Evolutionary conservation across 1,139 yeast genomes (phyloP), one percentile per base, ranked within the genome.

Genomic region (Candida sanyaensis): DNA sequence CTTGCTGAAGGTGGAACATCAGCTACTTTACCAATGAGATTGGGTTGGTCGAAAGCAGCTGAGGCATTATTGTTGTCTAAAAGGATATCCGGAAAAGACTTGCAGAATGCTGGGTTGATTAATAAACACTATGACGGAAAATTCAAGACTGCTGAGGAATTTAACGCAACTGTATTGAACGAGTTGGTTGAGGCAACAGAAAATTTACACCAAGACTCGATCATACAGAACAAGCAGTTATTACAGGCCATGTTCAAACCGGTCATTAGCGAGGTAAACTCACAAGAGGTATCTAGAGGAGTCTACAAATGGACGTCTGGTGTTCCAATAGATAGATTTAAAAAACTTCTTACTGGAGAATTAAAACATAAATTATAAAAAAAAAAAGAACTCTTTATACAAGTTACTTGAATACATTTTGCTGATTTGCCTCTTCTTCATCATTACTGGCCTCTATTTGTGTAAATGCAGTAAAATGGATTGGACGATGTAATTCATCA

Each of bases 401-500:
- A 29, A 31, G 32, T 33, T 32, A 84, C n/a, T 80, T 80, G 63
- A 88, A 86, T 10, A 83, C 81, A 66, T 86, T 88, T 54, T 85
- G 86, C 63, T 84, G 87, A 45, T 82, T 88, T 7, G 89, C 6
- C 28, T 26, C 89, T 59, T 88, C 96, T 11, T 64, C 55, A 21
- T 70, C 77, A 21, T 70, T 75, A 12, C 72, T 78, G 17, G 74
- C 79, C 53, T 86, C 95, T 50, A 89, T 64, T 49, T 84, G 88
- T 50, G 78, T 81, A 60, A 91, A 91, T 1, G 85, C 78, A 43
- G 83, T 73, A 67, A 93, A 95, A 67, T 93, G 99, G 28, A 85
- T 77, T 6, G 97, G 96, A 42, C 99, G 84, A 60, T 95, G 99
- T 34, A 82, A 63, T 56, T 88, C 96, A 60, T 88, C 86, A 63